Evolutionary conservation across 345 rosid genomes (phyloP), one percentile per base, ranked within the genome.

Genomic region (Salix dunnii): DNA sequence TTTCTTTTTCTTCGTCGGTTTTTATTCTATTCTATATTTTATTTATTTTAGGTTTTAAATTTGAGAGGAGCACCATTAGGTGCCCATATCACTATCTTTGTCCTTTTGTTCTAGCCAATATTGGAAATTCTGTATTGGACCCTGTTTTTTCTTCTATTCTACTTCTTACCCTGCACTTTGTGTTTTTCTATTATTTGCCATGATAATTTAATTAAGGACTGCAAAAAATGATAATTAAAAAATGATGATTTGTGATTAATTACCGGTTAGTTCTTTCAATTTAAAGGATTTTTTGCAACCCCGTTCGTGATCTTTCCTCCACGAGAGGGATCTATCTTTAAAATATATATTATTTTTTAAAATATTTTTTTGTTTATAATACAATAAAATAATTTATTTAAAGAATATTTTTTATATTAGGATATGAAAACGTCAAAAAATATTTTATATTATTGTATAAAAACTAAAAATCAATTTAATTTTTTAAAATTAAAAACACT

Each of bases 71-170:
- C 82, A 80, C 78, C 81, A 74, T 68, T 83, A 67, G 91, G 85
- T 82, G 81, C 87, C 80, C 80, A 75, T 75, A 71, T 86, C 91
- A 78, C 81, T 58, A 35, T 35, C 17, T 76, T 83, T 86, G 88
- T 85, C 87, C 70, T 82, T 75, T 82, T 73, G 74, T 74, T 68
- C 80, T 79, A 69, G 79, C 84, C 21, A 73, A 73, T 82, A 66
- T 18, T 76, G 16, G 17, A 27, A 46, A 71, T 79, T 75, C 58
- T 23, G 30, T n/a, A 3, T 17, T 20, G 27, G 43, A 69, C 62
- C 51, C 79, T 79, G 0, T 27, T 71, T 81, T 72, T 18, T 64
- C 62, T 21, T 42, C 12, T 69, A 58, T 74, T 79, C 20, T 67
- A 51, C 46, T 33, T 74, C 33, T 46, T 5, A 65, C 81, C 80